These are phyloP conservation scores for Oryza glaberrima DNA, from an alignment of 176 grass and related monocot genomes.

Conservation along the genomic window DNA sequence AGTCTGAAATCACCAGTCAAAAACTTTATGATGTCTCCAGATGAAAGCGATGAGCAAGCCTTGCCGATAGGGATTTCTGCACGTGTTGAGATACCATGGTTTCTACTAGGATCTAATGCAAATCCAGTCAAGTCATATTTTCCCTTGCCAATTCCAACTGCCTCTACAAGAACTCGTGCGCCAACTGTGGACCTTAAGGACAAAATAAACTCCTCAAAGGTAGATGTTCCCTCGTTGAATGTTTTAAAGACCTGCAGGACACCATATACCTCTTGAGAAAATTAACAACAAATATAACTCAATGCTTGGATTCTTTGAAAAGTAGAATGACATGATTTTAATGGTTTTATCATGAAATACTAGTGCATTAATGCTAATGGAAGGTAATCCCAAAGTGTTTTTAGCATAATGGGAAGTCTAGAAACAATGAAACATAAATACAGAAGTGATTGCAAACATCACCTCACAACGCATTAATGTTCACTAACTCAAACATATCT, in stretches of 20 bases:
- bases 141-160: slow-evolving; percentile 85
- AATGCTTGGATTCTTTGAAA: slow-evolving; percentile 14
- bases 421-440: background rate
- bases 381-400: slow-evolving; percentile 4
- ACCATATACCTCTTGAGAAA: slow-evolving; percentile 43
- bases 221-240: slow-evolving; percentile 73
- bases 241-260: slow-evolving; percentile 64
- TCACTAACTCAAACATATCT: slow-evolving; percentile 20
- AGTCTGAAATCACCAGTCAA: slow-evolving; percentile 93
- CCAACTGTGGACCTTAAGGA: slow-evolving; percentile 66
- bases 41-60: slow-evolving; percentile 79
- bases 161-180: slow-evolving; percentile 63
- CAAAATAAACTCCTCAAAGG: slow-evolving; percentile 88
- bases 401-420: background rate
- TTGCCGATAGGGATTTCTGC: slow-evolving; percentile 88
- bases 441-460: background rate
- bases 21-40: slow-evolving; percentile 84
- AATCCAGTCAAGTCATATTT: slow-evolving; percentile 89
- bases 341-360: background rate
- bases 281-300: slow-evolving; percentile 1
- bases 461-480: slow-evolving; percentile 10
- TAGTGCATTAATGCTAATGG: slow-evolving; percentile 20
- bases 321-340: slow-evolving; percentile 19
- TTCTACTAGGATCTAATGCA: slow-evolving; percentile 73
- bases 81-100: slow-evolving; percentile 50